phyloP scores from a whole-genome alignment of 129 eudicot genomes.

The Ambrosia artemisiifolia region DNA sequence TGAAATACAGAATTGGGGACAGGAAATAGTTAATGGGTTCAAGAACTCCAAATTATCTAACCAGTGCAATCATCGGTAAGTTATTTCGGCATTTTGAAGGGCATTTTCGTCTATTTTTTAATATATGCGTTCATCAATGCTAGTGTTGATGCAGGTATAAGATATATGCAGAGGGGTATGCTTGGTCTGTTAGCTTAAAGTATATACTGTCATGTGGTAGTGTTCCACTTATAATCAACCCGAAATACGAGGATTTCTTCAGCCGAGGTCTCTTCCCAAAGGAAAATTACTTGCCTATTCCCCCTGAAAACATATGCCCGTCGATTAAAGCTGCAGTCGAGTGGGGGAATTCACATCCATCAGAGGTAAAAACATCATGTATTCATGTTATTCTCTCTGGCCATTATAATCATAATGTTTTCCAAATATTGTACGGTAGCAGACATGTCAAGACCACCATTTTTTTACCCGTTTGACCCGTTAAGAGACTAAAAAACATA shows the following conservation, averaged over 20 bases:
- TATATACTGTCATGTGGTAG: conserved; percentile 75
- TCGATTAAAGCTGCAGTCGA: conserved; percentile 63
- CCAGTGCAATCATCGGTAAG: conserved; percentile 71
- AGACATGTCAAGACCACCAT: no score
- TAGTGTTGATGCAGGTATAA: conserved; percentile 54
- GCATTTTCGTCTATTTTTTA: background rate
- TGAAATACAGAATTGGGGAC: conserved; percentile 59
- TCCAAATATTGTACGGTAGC: no score
- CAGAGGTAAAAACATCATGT: conserved; percentile 35
- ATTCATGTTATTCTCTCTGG: background rate
- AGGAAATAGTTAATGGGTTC: conserved; percentile 47
- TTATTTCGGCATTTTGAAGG: background rate
- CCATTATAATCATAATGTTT: no score
- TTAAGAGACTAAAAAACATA: no score
- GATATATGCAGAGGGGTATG: conserved; percentile 91
- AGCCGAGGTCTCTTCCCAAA: conserved; percentile 60
- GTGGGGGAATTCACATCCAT: conserved; percentile 59
- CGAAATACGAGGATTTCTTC: conserved; percentile 66
- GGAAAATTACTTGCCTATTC: conserved; percentile 52
- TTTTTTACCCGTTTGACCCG: no score
- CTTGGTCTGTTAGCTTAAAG: conserved; percentile 92
- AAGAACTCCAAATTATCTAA: conserved; percentile 58
- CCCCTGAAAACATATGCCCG: conserved; percentile 47
- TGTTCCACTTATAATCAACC: conserved; percentile 60
- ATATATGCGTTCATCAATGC: background rate